phyloP scores from a whole-genome alignment of 345 rosid species.

The Hypericum androsaemum region DNA sequence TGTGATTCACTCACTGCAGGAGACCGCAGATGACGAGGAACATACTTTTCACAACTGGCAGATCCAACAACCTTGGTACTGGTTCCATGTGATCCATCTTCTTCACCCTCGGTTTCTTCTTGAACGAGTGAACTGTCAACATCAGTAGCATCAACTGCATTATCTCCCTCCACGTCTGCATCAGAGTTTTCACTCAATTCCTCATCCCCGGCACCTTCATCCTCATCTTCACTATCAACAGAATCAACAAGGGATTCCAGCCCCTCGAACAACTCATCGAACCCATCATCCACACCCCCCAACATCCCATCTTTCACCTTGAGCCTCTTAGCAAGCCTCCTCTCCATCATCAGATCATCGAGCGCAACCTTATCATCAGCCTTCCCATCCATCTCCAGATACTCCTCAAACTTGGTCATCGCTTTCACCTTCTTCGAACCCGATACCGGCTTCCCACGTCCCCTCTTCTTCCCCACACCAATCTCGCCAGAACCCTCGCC shows the following conservation, averaged over 20 bases:
- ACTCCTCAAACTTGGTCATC: constrained; percentile 70
- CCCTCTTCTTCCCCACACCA: constrained; percentile 1
- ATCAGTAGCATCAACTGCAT: not conserved
- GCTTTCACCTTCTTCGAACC: constrained; percentile 20
- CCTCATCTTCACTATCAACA: constrained; percentile 10
- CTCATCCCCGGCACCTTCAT: constrained; percentile 12
- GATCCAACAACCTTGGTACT: constrained; percentile 14
- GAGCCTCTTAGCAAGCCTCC: constrained; percentile 76
- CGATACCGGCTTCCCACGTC: constrained; percentile 1
- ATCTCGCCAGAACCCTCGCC: constrained; percentile 5
- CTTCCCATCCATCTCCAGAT: constrained; percentile 44
- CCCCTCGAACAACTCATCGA: constrained; percentile 43
- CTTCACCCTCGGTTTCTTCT: not conserved
- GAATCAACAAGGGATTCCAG: constrained; percentile 34
- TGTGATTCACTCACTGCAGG: constrained; percentile 47
- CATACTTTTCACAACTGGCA: constrained; percentile 37
- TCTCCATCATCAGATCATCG: constrained; percentile 62
- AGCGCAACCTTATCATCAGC: constrained; percentile 18
- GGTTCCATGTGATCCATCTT: constrained; percentile 19
- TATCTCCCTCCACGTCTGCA: constrained; percentile 3
- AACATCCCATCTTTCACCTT: constrained; percentile 62
- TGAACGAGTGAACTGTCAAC: not conserved
- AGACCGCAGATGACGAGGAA: constrained; percentile 68
- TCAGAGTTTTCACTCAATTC: constrained; percentile 6
- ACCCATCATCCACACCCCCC: constrained; percentile 57